Evolutionary conservation across 1,139 yeast species (phyloP).

Genomic region (Blastobotrys buckinghamii): DNA sequence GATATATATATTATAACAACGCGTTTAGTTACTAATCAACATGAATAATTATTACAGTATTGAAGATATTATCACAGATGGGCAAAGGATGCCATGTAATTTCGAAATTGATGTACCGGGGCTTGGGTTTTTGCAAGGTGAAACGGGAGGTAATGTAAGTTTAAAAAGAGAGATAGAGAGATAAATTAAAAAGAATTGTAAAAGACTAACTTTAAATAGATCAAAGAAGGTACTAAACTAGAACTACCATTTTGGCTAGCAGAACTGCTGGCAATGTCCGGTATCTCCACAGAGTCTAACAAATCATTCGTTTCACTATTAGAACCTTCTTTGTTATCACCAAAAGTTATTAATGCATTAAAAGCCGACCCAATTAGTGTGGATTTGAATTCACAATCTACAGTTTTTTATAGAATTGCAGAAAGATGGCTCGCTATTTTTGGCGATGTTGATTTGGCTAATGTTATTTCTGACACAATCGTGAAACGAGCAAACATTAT

Average conservation of each 20-base stretch:
- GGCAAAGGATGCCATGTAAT: constrained; percentile 60
- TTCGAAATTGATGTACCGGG: constrained; percentile 80
- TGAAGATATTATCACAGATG: constrained; percentile 80
- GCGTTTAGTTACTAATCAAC: background rate
- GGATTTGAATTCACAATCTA: constrained; percentile 61
- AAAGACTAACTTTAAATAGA: constrained; percentile 25
- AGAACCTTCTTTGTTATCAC: constrained; percentile 61
- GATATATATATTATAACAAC: background rate
- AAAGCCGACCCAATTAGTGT: constrained; percentile 65
- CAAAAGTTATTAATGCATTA: constrained; percentile 70
- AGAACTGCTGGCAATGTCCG: constrained; percentile 53
- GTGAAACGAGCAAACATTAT: constrained; percentile 63
- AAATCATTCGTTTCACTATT: constrained; percentile 61
- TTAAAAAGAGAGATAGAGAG: background rate
- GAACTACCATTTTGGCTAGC: constrained; percentile 92
- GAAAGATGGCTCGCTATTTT: constrained; percentile 72
- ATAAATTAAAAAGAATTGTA: background rate
- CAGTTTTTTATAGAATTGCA: constrained; percentile 62
- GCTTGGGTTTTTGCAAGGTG: constrained; percentile 80
- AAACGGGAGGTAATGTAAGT: constrained; percentile 51
- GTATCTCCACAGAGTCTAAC: constrained; percentile 34
- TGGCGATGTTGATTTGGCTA: constrained; percentile 56
- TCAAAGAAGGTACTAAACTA: constrained; percentile 58
- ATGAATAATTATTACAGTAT: constrained; percentile 61
- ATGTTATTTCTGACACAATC: constrained; percentile 47